Evolutionary conservation across 2,329 filamentous ascomycete genomes (phyloP), one percentile per base, ranked within the genome.

Genomic region (Stagonosporopsis cucurbitacearum): DNA sequence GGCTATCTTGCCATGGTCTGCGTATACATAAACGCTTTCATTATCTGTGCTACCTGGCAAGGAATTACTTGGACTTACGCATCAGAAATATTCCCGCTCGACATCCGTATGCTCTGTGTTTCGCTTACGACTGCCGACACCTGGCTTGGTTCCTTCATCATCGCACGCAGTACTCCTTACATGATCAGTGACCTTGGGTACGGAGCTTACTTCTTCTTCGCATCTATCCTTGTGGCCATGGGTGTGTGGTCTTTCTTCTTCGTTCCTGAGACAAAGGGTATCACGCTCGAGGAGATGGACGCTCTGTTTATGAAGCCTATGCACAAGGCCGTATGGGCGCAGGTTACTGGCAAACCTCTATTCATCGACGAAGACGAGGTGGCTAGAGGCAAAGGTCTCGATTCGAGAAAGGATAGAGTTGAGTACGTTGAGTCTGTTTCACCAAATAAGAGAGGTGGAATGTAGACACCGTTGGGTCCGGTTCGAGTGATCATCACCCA

Each of bases 11-110:
- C 82, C 7, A 84, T 82, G 28, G 82, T 81, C 2, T 81, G 81
- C 65, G 80, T 85, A 22, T 84, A 84, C 73, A 72, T 84, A 1
- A 84, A 84, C 59, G 82, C 78, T 1, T 76, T 83, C 40, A 83
- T 84, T 59, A 83, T 82, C 43, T 81, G 75, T 46, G 75, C 76
- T 1, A 77, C 75, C 1, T 79, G 77, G 77, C 75, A 78, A 44
- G 74, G 42, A 23, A 45, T 45, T 19, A 45, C 42, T 4, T 45
- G 42, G 42, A 8, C 43, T 8, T 36, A 36, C 22, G 32, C 30
- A 3, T 78, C 79, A 2, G 82, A 84, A 58, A 81, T 82, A 49
- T 83, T 81, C 59, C 75, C 73, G 0, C 63, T 77, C 19, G 72
- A 77, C 35, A 77, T 79, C 47, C 68, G 75, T 25, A 75, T 76